A percentile compares a stretch with the other conserved stretches of the same genome.
phyloP scores from a whole-genome alignment of 1,284 basidiomycete species.

The Flammula alnicola region DNA sequence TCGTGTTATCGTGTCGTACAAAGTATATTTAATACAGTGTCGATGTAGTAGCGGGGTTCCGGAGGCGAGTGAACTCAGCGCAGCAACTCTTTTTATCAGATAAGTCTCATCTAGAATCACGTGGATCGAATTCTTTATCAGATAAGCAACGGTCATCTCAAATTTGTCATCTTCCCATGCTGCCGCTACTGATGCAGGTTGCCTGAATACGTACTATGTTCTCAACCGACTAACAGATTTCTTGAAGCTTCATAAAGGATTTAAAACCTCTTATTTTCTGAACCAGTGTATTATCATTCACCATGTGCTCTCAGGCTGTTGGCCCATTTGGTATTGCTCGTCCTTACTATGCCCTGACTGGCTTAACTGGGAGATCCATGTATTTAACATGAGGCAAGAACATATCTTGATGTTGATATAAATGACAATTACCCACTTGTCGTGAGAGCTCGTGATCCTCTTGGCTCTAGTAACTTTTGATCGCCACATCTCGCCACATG shows the following conservation, averaged over 20 bases:
- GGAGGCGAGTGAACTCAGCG: not conserved
- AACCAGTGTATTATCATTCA: too few relatives aligned
- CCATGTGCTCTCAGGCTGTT: too few relatives aligned
- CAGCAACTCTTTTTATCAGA: not conserved
- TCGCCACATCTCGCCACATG: too few relatives aligned
- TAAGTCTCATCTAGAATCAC: constrained; percentile 5
- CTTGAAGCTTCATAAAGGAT: too few relatives aligned
- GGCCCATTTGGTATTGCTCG: too few relatives aligned
- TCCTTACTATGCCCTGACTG: not conserved
- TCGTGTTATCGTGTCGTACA: too few relatives aligned
- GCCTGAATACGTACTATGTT: too few relatives aligned
- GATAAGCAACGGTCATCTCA: constrained; percentile 13
- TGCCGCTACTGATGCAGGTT: too few relatives aligned
- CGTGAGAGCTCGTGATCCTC: not conserved
- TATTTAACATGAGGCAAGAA: not conserved
- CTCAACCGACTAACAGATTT: too few relatives aligned
- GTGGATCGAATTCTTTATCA: constrained; percentile 10
- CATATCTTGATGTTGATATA: constrained; percentile 1
- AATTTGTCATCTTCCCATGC: too few relatives aligned
- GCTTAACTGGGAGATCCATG: not conserved
- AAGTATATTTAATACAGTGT: too few relatives aligned
- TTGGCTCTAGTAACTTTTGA: not conserved
- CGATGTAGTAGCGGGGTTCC: constrained; percentile 3
- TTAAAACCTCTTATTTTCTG: too few relatives aligned
- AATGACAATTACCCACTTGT: not conserved